Conservation (phyloP, 345 rosid genomes). For the Hibiscus tridactylites region DNA sequence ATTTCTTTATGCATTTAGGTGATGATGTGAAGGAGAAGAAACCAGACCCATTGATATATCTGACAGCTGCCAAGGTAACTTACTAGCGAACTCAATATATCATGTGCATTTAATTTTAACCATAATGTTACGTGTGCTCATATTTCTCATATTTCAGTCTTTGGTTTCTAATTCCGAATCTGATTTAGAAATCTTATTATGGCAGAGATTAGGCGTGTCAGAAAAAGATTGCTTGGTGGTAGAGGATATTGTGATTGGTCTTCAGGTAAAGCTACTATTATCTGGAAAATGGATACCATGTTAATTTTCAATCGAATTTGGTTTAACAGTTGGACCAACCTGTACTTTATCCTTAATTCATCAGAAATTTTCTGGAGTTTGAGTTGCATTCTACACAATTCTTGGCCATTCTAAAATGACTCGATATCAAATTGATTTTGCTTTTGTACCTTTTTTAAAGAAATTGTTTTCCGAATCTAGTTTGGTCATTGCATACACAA, state of each 20-base stretch:
- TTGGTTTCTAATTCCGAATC: neutral
- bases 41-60: conserved; percentile 83
- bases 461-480: too few relatives aligned
- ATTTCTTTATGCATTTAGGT: conserved; percentile 30
- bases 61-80: conserved; percentile 66
- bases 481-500: too few relatives aligned
- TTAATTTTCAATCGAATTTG: neutral
- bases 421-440: too few relatives aligned
- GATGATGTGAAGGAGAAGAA: conserved; percentile 97
- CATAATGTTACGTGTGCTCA: too few relatives aligned
- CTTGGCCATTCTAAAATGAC: neutral
- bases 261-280: conserved; percentile 39
- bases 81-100: neutral
- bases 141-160: neutral
- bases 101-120: too few relatives aligned
- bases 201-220: conserved; percentile 70
- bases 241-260: conserved; percentile 92
- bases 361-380: neutral
- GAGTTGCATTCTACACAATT: neutral
- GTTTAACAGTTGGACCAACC: neutral
- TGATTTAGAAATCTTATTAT: conserved; percentile 1
- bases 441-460: too few relatives aligned
- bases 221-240: conserved; percentile 76
- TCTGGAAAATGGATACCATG: neutral
- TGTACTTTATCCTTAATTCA: neutral